These are phyloP conservation scores for Penicillium egyptiacum DNA, from an alignment of 495 filamentous ascomycete genomes.

Conservation along the genomic window DNA sequence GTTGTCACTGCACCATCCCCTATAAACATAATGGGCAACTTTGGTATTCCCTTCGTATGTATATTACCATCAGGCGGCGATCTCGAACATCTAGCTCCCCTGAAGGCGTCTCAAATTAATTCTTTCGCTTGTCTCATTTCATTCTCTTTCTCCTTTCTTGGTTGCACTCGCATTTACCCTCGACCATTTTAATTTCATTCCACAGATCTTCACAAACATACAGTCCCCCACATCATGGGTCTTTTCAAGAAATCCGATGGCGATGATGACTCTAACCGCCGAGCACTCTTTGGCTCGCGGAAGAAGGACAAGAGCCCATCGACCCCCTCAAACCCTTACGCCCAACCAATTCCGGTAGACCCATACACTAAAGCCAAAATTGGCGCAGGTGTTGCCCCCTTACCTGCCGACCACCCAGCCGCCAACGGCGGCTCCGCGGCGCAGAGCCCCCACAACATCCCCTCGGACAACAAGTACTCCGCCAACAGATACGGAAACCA, in stretches of 20 bases:
- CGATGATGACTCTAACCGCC: constrained; percentile 58
- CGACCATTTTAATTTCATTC: constrained; percentile 4
- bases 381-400: constrained; percentile 42
- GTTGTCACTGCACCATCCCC: background rate
- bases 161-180: background rate
- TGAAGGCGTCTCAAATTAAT: constrained; percentile 16
- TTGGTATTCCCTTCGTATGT: background rate
- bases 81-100: constrained; percentile 13
- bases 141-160: constrained; percentile 10
- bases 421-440: constrained; percentile 27
- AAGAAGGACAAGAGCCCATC: constrained; percentile 61
- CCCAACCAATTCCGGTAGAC: constrained; percentile 58
- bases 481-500: constrained; percentile 62
- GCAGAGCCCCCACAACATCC: constrained; percentile 30
- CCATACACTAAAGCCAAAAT: constrained; percentile 64
- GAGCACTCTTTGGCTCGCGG: constrained; percentile 57
- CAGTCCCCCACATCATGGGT: constrained; percentile 52
- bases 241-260: constrained; percentile 64
- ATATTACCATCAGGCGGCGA: constrained; percentile 13
- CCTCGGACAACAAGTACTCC: constrained; percentile 50
- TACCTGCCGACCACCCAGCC: constrained; percentile 39
- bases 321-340: constrained; percentile 63
- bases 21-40: background rate
- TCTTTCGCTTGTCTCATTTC: constrained; percentile 11
- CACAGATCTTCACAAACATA: constrained; percentile 13